phyloP scores from a whole-genome alignment of 2,329 filamentous ascomycete species.

The Escovopsis sp. region DNA sequence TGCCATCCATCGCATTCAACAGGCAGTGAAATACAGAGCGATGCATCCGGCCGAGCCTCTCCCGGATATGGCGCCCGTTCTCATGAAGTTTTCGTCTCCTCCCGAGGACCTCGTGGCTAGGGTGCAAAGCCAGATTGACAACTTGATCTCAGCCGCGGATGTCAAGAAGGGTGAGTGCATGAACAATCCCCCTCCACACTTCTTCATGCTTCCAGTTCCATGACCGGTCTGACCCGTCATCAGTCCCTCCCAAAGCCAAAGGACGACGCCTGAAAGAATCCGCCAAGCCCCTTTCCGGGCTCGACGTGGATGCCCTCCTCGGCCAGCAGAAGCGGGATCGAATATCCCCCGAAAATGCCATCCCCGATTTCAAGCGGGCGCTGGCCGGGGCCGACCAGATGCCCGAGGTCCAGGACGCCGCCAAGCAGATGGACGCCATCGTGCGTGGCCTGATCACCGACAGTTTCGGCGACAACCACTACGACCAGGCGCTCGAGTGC shows the following conservation, averaged over 20 bases:
- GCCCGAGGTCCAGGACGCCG: conserved; percentile 47
- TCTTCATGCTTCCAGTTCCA: too few species aligned
- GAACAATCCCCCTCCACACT: too few species aligned
- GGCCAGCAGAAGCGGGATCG: conserved; percentile 29
- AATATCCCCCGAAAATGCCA: conserved; percentile 54
- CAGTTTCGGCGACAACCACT: conserved; percentile 62
- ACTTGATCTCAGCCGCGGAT: conserved; percentile 52
- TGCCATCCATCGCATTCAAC: conserved; percentile 72
- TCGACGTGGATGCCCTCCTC: conserved; percentile 76
- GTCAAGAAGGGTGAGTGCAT: conserved; percentile 69
- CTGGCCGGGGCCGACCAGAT: conserved; percentile 46
- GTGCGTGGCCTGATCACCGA: conserved; percentile 52
- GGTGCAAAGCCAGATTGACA: conserved; percentile 41
- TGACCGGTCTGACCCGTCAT: conserved; percentile 10
- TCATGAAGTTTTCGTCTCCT: conserved; percentile 59
- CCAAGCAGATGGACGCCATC: conserved; percentile 59
- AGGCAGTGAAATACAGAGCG: conserved; percentile 71
- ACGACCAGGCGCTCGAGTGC: conserved; percentile 59
- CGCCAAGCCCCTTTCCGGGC: conserved; percentile 73
- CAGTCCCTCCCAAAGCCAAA: conserved; percentile 66
- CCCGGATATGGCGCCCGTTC: conserved; percentile 43
- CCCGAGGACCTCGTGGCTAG: conserved; percentile 49
- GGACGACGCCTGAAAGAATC: conserved; percentile 54
- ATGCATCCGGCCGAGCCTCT: conserved; percentile 53
- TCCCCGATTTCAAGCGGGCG: conserved; percentile 81